These are phyloP conservation scores for Arctostaphylos glauca DNA, from an alignment of 148 eudicot genomes.

Conservation along the genomic window DNA sequence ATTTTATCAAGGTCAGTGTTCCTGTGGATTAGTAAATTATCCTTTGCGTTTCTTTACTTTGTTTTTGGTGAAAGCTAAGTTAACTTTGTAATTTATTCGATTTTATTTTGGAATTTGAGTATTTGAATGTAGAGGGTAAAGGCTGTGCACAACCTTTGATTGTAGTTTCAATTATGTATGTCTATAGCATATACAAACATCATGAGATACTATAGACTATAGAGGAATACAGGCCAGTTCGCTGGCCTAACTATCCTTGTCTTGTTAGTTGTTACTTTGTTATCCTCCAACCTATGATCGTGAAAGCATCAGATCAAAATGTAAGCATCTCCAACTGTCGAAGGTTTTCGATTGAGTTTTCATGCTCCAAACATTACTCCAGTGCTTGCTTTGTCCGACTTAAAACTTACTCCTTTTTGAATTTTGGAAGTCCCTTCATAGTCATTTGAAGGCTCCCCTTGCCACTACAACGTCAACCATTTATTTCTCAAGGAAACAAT, in stretches of 20 bases:
- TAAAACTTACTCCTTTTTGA: neutral
- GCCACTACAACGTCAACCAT: neutral
- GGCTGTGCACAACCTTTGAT: neutral
- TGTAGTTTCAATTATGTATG: neutral
- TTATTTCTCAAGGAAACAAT: neutral
- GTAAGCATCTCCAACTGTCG: neutral
- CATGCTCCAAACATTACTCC: constrained; percentile 8
- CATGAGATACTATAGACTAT: neutral
- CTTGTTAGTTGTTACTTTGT: neutral
- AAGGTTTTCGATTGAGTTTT: neutral
- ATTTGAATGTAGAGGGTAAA: neutral
- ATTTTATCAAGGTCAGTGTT: constrained; percentile 64
- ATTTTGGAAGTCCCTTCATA: neutral
- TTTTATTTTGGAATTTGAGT: neutral
- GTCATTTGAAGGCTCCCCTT: neutral
- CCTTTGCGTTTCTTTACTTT: constrained; percentile 10
- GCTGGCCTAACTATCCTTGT: neutral
- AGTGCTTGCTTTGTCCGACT: neutral
- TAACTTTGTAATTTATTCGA: neutral
- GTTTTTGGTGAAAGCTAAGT: neutral
- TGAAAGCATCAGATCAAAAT: neutral
- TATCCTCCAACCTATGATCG: neutral
- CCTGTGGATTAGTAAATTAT: neutral
- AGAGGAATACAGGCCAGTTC: neutral
- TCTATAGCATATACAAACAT: neutral